A percentile compares a stretch with the other conserved stretches of the same genome.
Evolutionary conservation across 192 early-diverging fungal species (phyloP).

Genomic region (Geranomyces variabilis): DNA sequence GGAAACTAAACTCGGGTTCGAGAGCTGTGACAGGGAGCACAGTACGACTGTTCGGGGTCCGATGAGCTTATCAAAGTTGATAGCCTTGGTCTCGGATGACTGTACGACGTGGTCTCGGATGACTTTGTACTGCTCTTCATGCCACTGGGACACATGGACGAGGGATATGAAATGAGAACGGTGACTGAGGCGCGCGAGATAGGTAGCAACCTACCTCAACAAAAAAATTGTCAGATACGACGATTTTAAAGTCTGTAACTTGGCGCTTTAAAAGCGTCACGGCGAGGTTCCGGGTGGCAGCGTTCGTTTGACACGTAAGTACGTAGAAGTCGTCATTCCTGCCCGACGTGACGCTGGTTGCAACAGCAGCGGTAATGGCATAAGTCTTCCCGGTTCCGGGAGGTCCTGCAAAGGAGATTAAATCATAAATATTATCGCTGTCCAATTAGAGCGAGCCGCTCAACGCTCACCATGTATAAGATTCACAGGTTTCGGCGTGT

Average conservation of each 20-base stretch:
- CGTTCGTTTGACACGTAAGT: slow-evolving; percentile 22
- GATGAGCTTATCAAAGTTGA: slow-evolving; percentile 1
- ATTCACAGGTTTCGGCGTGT: background rate
- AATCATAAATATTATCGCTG: background rate
- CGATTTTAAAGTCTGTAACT: slow-evolving; percentile 5
- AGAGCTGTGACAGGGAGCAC: slow-evolving; percentile 21
- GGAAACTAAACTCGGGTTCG: background rate
- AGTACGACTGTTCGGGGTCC: slow-evolving; percentile 25
- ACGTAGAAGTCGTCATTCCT: slow-evolving; percentile 25
- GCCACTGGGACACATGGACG: background rate
- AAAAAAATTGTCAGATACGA: slow-evolving; percentile 15
- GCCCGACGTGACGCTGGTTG: slow-evolving; percentile 12
- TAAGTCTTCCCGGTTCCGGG: slow-evolving; percentile 22
- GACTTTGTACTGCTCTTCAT: slow-evolving; percentile 14
- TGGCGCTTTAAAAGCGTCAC: slow-evolving; percentile 4
- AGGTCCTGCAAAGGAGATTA: background rate
- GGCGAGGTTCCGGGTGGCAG: slow-evolving; percentile 16
- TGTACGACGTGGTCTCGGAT: slow-evolving; percentile 26
- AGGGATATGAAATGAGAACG: background rate
- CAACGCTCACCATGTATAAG: slow-evolving; percentile 12
- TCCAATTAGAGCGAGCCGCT: background rate
- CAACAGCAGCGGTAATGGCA: slow-evolving; percentile 23
- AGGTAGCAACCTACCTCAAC: slow-evolving; percentile 27
- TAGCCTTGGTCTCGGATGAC: background rate
- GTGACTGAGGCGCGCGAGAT: background rate